Evolutionary conservation across 306 rosid species (phyloP), one percentile per base, ranked within the genome.

Genomic region (Trifolium repens): DNA sequence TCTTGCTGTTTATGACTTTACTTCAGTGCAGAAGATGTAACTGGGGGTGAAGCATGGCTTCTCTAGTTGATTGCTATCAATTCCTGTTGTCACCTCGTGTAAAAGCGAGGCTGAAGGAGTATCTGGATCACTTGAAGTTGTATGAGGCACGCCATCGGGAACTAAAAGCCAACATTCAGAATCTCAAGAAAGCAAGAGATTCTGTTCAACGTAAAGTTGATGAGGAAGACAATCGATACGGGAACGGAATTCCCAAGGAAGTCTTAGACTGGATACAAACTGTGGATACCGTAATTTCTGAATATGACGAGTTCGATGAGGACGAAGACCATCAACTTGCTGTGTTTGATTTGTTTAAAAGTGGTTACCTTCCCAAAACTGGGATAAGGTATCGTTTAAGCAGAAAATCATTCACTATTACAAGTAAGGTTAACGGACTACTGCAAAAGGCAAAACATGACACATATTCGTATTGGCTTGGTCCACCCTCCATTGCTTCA

Each of bases 401-500:
- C 53, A 46, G 12, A 77, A 8, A 19, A 44, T 53, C 76, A 34
- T 1, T 16, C 13, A 62, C 7, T 13, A 44, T 77, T 14, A 34
- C 2, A 34, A 13, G 7, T 14, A 9, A 6, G 30, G 54, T 50
- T 5, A 30, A 59, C 9, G 19, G 1, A 2, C 47, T 17, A 5
- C 7, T 77, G 43, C 8, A 46, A 34, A 59, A 0, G 2, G 32
- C 49, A 57, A 59, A 22, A 1, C 17, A 30, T 69, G 75, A 67
- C 1, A 3, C 0, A 42, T 8, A 30, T 13, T 71, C 79, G 5
- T 8, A 59, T 73, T 39, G 64, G 69, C n/a, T 22, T 34, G 79
- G 40, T 1, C 79, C 79, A 73, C 73, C 69, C 3, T 73, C 71
- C 8, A 46, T 35, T 7, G 62, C 8, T n/a, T 52, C 69, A 2